Percentiles rank a stretch among this genome's conserved stretches.
Evolutionary conservation across 2,329 filamentous ascomycete genomes (phyloP).

Genomic region (Curvularia verruculosa): DNA sequence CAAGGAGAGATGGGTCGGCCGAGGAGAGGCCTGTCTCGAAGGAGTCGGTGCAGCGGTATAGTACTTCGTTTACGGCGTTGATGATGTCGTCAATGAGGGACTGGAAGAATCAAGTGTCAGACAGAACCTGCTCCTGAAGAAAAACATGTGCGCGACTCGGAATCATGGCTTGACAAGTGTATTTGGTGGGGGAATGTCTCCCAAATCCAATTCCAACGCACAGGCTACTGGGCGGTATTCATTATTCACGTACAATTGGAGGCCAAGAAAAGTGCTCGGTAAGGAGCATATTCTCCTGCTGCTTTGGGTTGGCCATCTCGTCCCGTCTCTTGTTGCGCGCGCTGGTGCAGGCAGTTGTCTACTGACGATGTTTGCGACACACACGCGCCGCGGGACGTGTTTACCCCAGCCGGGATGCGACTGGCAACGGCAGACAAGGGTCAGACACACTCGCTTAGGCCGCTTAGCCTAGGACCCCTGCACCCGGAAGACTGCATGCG

Average conservation of each 20-base stretch:
- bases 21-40: conserved; percentile 82
- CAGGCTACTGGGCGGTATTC: background rate
- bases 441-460: conserved; percentile 13
- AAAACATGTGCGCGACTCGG: background rate
- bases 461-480: background rate
- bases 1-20: conserved; percentile 75
- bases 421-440: conserved; percentile 12
- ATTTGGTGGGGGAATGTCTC: conserved; percentile 13
- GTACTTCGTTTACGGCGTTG: conserved; percentile 92
- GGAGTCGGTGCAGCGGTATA: conserved; percentile 86
- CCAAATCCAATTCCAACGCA: background rate
- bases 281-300: conserved; percentile 67
- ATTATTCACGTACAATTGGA: conserved; percentile 74
- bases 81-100: conserved; percentile 97
- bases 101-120: conserved; percentile 53
- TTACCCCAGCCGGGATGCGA: conserved; percentile 25
- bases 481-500: background rate
- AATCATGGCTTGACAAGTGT: background rate
- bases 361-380: conserved; percentile 29
- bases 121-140: background rate
- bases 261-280: conserved; percentile 97
- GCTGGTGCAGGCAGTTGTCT: conserved; percentile 10
- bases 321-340: background rate
- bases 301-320: conserved; percentile 53
- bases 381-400: conserved; percentile 22